Evolutionary conservation across 257 asterid species (phyloP).

Genomic region (Forsythia suspensa): DNA sequence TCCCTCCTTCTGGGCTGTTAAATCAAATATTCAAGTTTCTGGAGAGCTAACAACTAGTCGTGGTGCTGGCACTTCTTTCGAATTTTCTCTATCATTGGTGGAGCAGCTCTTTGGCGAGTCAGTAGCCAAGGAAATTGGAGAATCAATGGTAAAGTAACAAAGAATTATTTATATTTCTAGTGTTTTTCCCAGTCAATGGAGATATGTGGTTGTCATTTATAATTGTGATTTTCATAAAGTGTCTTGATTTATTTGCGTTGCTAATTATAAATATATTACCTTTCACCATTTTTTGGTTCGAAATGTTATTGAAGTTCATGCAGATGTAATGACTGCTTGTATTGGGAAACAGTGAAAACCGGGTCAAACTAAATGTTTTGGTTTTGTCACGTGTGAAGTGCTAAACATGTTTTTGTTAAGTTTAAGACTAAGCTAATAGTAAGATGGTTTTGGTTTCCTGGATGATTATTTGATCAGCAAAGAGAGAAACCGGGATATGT

Average conservation of each 20-base stretch:
- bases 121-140: slow-evolving; percentile 59
- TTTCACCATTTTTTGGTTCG: not conserved
- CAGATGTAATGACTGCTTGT: not conserved
- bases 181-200: not conserved
- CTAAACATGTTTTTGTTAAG: not conserved
- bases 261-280: not conserved
- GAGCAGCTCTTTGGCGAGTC: slow-evolving; percentile 83
- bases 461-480: not conserved
- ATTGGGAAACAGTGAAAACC: not conserved
- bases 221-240: not conserved
- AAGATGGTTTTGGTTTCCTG: not conserved
- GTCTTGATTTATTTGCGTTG: not conserved
- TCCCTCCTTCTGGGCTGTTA: slow-evolving; percentile 79
- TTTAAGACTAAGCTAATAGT: not conserved
- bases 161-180: not conserved
- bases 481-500: not conserved
- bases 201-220: not conserved
- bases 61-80: slow-evolving; percentile 89
- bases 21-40: slow-evolving; percentile 71
- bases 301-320: not conserved
- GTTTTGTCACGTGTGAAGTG: not conserved
- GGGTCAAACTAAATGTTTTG: not conserved
- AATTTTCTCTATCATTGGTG: slow-evolving; percentile 73
- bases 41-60: slow-evolving; percentile 93
- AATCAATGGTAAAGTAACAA: slow-evolving; percentile 48